phyloP scores from a whole-genome alignment of 1,284 basidiomycete species.

The Peniophora sp. region DNA sequence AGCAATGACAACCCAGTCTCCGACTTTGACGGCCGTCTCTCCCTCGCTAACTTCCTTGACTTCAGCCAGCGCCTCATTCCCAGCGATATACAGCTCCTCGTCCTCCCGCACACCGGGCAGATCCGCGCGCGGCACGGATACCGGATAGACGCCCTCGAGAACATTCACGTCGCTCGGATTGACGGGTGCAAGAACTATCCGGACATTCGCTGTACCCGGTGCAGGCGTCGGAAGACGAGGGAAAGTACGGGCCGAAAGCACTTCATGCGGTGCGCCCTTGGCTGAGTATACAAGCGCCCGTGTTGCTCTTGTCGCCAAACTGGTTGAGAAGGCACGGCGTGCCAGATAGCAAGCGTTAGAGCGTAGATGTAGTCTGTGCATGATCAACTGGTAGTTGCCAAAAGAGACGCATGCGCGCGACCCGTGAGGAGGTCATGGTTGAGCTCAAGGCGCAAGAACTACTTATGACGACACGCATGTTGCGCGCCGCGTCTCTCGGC shows the following conservation, averaged over 20 bases:
- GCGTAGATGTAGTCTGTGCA: not conserved
- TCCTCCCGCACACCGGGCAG: slow-evolving; percentile 22
- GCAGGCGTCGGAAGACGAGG: slow-evolving; percentile 44
- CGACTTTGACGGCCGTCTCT: slow-evolving; percentile 30
- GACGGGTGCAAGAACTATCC: slow-evolving; percentile 68
- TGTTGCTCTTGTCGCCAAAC: slow-evolving; percentile 20
- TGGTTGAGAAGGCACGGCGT: slow-evolving; percentile 8
- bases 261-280: slow-evolving; percentile 52
- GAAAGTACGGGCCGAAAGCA: slow-evolving; percentile 47
- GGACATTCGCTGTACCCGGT: slow-evolving; percentile 52
- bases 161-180: slow-evolving; percentile 81
- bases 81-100: slow-evolving; percentile 49
- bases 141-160: slow-evolving; percentile 75
- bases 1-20: slow-evolving; percentile 72
- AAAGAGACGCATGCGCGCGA: not conserved
- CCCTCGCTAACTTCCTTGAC: slow-evolving; percentile 53
- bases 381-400: not conserved
- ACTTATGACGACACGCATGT: too few species aligned
- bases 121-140: slow-evolving; percentile 42
- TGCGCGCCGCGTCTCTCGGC: too few species aligned
- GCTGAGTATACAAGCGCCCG: slow-evolving; percentile 60
- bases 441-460: not conserved
- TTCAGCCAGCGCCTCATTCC: slow-evolving; percentile 75
- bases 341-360: too few species aligned
- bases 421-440: not conserved